phyloP scores from a whole-genome alignment of 257 asterid species.

The Coffea eugenioides region DNA sequence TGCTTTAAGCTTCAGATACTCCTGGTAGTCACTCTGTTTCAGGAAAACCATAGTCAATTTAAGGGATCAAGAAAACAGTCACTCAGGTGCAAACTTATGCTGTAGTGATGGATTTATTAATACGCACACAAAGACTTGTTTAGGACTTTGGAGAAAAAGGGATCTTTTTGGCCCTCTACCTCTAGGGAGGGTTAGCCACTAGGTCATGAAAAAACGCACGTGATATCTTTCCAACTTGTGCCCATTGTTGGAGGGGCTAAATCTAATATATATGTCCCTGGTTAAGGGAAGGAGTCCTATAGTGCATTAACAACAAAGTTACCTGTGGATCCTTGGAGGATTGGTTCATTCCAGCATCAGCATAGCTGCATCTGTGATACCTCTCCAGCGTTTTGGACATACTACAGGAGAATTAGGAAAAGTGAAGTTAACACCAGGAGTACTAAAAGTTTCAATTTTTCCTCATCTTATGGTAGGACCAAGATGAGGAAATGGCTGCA shows the following conservation, averaged over 20 bases:
- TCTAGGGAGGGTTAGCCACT: background rate
- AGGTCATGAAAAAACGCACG: background rate
- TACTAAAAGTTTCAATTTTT: background rate
- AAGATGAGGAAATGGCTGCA: background rate
- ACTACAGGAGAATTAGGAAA: slow-evolving; percentile 20
- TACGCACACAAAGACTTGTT: background rate
- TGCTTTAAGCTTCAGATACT: slow-evolving; percentile 59
- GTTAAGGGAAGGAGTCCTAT: background rate
- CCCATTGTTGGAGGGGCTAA: background rate
- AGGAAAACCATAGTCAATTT: background rate
- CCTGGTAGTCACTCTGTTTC: slow-evolving; percentile 50
- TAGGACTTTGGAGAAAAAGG: background rate
- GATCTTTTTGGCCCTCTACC: background rate
- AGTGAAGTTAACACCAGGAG: background rate
- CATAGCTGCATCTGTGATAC: slow-evolving; percentile 52
- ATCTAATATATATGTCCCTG: background rate
- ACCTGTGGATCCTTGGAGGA: slow-evolving; percentile 47
- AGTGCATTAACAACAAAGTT: background rate
- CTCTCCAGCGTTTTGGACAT: slow-evolving; percentile 50
- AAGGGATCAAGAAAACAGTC: background rate
- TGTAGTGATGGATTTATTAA: background rate
- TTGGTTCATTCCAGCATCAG: slow-evolving; percentile 37
- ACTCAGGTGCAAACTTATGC: background rate
- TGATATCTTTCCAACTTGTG: background rate
- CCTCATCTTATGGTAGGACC: background rate